A percentile compares a stretch with the other conserved stretches of the same genome.
These are phyloP conservation scores for Apiotrichum sp. DNA, from an alignment of 1,284 basidiomycete genomes.

Conservation along the genomic window DNA sequence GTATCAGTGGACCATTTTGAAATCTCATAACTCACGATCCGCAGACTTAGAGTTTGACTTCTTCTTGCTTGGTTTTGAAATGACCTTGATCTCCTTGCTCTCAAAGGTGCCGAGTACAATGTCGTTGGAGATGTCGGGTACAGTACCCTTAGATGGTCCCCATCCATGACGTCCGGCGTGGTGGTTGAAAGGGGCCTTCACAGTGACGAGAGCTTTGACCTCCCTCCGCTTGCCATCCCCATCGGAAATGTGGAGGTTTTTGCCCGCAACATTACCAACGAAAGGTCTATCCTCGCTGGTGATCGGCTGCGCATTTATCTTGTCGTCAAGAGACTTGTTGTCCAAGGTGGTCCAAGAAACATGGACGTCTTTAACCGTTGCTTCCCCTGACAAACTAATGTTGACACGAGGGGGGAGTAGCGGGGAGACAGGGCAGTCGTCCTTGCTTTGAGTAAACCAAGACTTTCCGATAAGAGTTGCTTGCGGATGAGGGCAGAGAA, in stretches of 20 bases:
- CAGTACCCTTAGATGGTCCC: conserved; percentile 25
- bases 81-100: conserved; percentile 90
- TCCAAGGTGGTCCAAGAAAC: conserved; percentile 40
- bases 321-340: conserved; percentile 36
- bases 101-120: conserved; percentile 73
- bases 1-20: neutral
- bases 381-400: conserved; percentile 85
- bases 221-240: conserved; percentile 55
- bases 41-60: conserved; percentile 86
- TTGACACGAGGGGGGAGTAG: conserved; percentile 69
- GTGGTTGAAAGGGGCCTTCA: conserved; percentile 66
- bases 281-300: conserved; percentile 34
- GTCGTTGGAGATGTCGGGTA: conserved; percentile 66
- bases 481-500: conserved; percentile 91
- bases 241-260: conserved; percentile 44
- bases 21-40: conserved; percentile 59
- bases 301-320: conserved; percentile 30
- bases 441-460: conserved; percentile 63
- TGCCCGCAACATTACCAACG: conserved; percentile 41
- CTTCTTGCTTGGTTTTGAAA: conserved; percentile 95
- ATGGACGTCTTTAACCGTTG: conserved; percentile 57
- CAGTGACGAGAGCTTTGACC: conserved; percentile 81
- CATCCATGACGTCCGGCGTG: conserved; percentile 22
- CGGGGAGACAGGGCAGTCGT: conserved; percentile 34
- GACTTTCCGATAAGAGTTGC: conserved; percentile 90